Evolutionary conservation across 129 eudicot genomes (phyloP).

Genomic region (Artemisia tridentata): DNA sequence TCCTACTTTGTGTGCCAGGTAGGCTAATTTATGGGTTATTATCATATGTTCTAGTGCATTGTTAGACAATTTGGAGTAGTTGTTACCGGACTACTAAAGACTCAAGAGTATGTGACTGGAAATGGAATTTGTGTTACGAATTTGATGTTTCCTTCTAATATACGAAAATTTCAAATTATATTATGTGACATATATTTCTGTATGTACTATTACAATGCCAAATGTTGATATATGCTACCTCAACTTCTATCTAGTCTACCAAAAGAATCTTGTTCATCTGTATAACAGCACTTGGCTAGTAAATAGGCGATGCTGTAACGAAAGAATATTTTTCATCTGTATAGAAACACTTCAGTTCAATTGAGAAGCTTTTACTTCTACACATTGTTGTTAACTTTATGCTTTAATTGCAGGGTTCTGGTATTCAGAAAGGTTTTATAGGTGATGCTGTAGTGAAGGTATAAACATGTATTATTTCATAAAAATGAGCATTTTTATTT

Average conservation of each 20-base stretch:
- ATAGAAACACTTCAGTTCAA: background rate
- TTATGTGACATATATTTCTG: no score
- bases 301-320: no score
- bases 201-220: no score
- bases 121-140: background rate
- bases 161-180: background rate
- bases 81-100: background rate
- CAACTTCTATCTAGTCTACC: background rate
- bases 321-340: background rate
- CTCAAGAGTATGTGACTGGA: background rate
- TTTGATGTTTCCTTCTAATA: background rate
- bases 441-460: slow-evolving; percentile 59
- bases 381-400: slow-evolving; percentile 8
- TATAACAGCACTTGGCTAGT: background rate
- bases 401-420: slow-evolving; percentile 61
- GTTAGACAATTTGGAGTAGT: no score
- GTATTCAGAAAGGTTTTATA: slow-evolving; percentile 55
- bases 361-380: slow-evolving; percentile 3
- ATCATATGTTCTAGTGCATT: no score
- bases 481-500: background rate
- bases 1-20: no score
- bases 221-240: background rate
- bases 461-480: background rate
- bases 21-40: no score
- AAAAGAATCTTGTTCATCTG: slow-evolving; percentile 1